Evolutionary conservation across 768 basidiomycete species (phyloP).

Genomic region (Lactarius deliciosus): DNA sequence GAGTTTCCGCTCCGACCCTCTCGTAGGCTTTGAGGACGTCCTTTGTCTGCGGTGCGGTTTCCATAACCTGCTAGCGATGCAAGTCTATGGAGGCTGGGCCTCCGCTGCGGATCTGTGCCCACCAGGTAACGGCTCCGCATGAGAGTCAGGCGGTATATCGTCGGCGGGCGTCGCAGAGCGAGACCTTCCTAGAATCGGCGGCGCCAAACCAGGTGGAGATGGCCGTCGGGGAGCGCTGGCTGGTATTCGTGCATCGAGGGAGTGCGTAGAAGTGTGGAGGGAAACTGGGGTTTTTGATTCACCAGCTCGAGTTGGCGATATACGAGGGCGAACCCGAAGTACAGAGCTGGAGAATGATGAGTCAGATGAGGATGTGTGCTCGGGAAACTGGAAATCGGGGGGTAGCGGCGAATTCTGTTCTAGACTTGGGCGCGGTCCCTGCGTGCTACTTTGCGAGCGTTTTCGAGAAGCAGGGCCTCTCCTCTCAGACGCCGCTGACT

Average conservation of each 20-base stretch:
- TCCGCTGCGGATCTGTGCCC: conserved; percentile 31
- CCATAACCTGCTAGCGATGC: conserved; percentile 57
- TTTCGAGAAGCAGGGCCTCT: conserved; percentile 19
- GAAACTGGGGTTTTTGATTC: conserved; percentile 6
- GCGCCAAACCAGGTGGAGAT: conserved; percentile 36
- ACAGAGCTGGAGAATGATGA: conserved; percentile 1
- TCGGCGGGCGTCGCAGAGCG: conserved; percentile 38
- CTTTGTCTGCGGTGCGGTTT: conserved; percentile 46
- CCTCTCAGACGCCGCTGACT: conserved; percentile 5
- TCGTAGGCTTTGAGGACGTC: conserved; percentile 44
- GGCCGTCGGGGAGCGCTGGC: conserved; percentile 24
- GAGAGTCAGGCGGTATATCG: conserved; percentile 10
- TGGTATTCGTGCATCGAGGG: conserved; percentile 47
- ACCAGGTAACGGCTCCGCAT: conserved; percentile 17
- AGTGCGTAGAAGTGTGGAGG: conserved; percentile 53
- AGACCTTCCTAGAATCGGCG: conserved; percentile 36
- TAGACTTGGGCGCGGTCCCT: conserved; percentile 8
- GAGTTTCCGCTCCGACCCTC: conserved; percentile 53
- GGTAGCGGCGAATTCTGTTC: conserved; percentile 16
- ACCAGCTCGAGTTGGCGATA: conserved; percentile 20
- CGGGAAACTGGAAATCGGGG: conserved; percentile 42
- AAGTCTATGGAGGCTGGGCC: conserved; percentile 48
- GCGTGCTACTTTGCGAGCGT: conserved; percentile 20
- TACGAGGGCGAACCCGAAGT: conserved; percentile 9
- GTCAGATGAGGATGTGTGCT: conserved; percentile 27